Conservation (phyloP, 257 asterid species). For the Ehretia macrophylla region DNA sequence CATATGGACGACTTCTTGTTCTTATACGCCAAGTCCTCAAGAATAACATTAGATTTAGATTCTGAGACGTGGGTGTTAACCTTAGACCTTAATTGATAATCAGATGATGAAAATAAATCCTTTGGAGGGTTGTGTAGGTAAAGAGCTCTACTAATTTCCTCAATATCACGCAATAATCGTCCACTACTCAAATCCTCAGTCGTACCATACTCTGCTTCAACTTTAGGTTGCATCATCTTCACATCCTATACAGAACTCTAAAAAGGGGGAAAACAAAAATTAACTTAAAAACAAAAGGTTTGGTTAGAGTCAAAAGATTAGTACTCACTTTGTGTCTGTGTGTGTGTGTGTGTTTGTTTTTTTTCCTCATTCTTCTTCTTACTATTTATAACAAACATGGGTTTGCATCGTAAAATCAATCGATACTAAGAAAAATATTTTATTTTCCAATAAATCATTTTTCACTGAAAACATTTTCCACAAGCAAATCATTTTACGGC, state of each 20-base stretch:
- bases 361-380: no score
- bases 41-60: conserved; percentile 3
- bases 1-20: conserved; percentile 65
- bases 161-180: conserved; percentile 60
- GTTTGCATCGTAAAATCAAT: no score
- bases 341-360: no score
- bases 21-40: conserved; percentile 34
- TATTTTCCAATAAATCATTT: no score
- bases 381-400: no score
- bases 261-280: neutral
- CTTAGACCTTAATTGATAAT: conserved; percentile 15
- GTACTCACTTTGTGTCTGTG: neutral
- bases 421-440: no score
- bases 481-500: no score
- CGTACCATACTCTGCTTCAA: conserved; percentile 17
- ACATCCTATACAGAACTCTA: conserved; percentile 10
- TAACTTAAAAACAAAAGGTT: neutral
- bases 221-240: conserved; percentile 34
- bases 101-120: conserved; percentile 36
- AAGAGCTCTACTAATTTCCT: conserved; percentile 79
- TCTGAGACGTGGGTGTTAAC: conserved; percentile 1
- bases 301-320: neutral
- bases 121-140: conserved; percentile 42
- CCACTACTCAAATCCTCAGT: conserved; percentile 48
- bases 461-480: no score